Evolutionary conservation across 768 basidiomycete species (phyloP).

Genomic region (Phlebiopsis flavidoalba): DNA sequence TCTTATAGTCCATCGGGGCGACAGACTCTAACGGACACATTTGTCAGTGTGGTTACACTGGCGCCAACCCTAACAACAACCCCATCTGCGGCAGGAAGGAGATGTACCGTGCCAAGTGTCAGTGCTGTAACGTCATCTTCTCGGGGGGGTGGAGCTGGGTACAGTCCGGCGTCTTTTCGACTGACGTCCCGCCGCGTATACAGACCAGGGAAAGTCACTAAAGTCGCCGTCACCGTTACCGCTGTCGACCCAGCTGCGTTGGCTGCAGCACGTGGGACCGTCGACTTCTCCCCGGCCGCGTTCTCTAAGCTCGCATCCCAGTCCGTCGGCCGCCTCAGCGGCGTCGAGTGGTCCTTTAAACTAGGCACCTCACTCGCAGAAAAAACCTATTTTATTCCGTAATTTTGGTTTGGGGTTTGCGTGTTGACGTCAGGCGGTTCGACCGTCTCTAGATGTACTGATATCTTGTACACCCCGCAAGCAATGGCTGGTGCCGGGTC

Average conservation of each 20-base stretch:
- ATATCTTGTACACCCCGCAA: not conserved
- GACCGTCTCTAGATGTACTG: not conserved
- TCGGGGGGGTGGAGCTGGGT: too few relatives aligned
- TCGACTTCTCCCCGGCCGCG: conserved; percentile 61
- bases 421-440: too few relatives aligned
- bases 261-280: conserved; percentile 45
- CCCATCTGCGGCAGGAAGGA: conserved; percentile 60
- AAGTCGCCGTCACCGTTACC: conserved; percentile 40
- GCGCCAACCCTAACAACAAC: conserved; percentile 67
- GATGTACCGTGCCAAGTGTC: conserved; percentile 45
- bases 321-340: conserved; percentile 44
- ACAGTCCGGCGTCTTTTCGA: not conserved
- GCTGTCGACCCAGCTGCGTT: conserved; percentile 61
- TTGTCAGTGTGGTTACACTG: conserved; percentile 43
- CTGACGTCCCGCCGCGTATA: conserved; percentile 8
- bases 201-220: conserved; percentile 51
- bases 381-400: not conserved
- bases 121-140: conserved; percentile 17
- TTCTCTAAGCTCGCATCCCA: conserved; percentile 43
- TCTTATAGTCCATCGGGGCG: not conserved
- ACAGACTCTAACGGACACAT: not conserved
- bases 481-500: not conserved
- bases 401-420: not conserved
- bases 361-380: conserved; percentile 10
- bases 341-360: conserved; percentile 48